A percentile compares a stretch with the other conserved stretches of the same genome.
phyloP scores from a whole-genome alignment of 2,329 filamentous ascomycete species.

The Penicillium psychrosexuale region DNA sequence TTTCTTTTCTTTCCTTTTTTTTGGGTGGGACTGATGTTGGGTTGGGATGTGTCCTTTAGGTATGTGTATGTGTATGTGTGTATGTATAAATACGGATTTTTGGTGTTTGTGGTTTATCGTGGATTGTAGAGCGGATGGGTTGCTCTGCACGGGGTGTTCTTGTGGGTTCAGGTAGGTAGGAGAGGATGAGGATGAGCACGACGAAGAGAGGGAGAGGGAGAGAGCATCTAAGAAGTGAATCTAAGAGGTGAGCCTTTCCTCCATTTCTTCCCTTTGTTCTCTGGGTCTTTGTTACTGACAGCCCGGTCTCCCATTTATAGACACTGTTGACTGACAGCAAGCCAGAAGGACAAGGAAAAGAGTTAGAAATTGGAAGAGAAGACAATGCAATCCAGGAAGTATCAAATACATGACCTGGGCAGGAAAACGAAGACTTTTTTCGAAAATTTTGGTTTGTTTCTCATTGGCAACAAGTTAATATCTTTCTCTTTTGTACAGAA shows the following conservation, averaged over 20 bases:
- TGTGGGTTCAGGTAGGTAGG: not conserved
- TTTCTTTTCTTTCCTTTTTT: not conserved
- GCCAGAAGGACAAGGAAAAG: not conserved
- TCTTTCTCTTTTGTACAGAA: slow-evolving; percentile 25
- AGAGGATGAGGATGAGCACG: not conserved
- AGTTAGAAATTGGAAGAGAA: not conserved
- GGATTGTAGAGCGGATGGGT: not conserved
- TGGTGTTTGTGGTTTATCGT: not conserved
- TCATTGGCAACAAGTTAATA: slow-evolving; percentile 21
- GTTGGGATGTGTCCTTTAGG: not conserved
- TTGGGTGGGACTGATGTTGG: not conserved
- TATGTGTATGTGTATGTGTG: not conserved
- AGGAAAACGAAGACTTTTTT: slow-evolving; percentile 4
- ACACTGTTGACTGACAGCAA: not conserved
- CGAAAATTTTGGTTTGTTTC: slow-evolving; percentile 20
- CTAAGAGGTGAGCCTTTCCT: not conserved
- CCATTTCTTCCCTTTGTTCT: not conserved
- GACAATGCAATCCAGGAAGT: not conserved
- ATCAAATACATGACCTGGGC: not conserved
- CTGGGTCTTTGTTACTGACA: not conserved
- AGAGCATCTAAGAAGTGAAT: not conserved
- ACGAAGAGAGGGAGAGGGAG: not conserved
- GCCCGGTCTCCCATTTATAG: not conserved
- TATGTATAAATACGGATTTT: not conserved
- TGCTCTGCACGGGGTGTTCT: not conserved